phyloP scores from a whole-genome alignment of 148 eudicot species.

The Dianthus caryophyllus region DNA sequence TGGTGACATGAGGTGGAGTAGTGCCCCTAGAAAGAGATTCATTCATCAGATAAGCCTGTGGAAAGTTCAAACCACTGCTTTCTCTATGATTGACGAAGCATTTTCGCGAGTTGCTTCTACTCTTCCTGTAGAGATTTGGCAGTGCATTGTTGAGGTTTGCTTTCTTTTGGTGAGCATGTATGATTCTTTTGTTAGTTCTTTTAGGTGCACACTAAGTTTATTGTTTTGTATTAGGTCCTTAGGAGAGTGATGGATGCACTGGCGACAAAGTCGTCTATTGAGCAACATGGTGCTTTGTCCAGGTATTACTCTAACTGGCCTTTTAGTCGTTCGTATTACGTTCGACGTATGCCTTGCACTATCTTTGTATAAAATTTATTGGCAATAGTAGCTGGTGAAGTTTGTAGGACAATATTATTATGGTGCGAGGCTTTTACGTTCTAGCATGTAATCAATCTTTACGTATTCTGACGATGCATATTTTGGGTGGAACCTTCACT shows the following conservation, averaged over 20 bases:
- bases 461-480: background rate
- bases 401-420: background rate
- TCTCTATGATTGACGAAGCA: slow-evolving; percentile 71
- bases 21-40: slow-evolving; percentile 29
- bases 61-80: slow-evolving; percentile 60
- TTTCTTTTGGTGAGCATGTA: background rate
- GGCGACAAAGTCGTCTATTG: slow-evolving; percentile 46
- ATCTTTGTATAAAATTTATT: background rate
- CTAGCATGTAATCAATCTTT: background rate
- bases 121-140: slow-evolving; percentile 61
- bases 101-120: slow-evolving; percentile 65
- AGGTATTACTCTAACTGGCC: slow-evolving; percentile 34
- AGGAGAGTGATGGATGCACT: slow-evolving; percentile 66
- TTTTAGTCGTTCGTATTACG: background rate
- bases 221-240: slow-evolving; percentile 49
- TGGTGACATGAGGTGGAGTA: slow-evolving; percentile 24
- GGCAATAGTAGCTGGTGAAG: background rate
- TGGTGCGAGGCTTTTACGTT: background rate
- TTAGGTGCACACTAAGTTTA: slow-evolving; percentile 18
- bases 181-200: background rate
- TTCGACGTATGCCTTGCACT: background rate
- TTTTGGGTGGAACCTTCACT: background rate
- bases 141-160: slow-evolving; percentile 62
- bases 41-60: slow-evolving; percentile 39
- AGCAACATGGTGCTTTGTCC: slow-evolving; percentile 57